These are phyloP conservation scores for Apiospora sp. DNA, from an alignment of 2,329 filamentous ascomycete species.

Conservation along the genomic window DNA sequence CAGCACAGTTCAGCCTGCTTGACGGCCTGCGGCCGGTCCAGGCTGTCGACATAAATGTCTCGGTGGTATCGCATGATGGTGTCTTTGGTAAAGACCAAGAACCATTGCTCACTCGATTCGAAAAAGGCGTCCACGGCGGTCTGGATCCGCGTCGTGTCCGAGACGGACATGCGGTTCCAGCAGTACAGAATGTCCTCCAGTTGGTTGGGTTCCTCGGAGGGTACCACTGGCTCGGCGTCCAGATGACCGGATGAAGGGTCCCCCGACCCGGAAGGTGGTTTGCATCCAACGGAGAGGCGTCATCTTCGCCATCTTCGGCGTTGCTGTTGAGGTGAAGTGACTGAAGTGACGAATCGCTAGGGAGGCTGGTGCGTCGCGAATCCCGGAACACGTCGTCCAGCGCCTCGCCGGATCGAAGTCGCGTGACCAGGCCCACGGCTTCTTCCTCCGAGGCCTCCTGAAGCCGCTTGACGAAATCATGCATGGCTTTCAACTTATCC, in stretches of 20 bases:
- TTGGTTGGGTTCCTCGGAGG: neutral
- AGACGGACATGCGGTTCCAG: neutral
- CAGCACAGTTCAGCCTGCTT: constrained; percentile 7
- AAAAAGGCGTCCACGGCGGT: neutral
- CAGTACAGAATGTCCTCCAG: neutral
- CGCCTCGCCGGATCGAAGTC: neutral
- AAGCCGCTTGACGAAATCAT: neutral
- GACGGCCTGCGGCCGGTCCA: neutral
- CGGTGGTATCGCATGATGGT: neutral
- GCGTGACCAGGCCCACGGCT: neutral
- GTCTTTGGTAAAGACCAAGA: neutral
- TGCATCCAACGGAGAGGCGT: neutral
- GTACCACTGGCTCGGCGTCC: neutral
- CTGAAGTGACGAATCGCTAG: neutral
- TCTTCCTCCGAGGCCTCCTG: neutral
- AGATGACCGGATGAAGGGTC: neutral
- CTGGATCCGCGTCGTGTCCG: neutral
- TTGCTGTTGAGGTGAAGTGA: neutral
- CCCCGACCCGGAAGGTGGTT: neutral
- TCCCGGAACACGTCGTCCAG: neutral
- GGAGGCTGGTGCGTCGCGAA: neutral
- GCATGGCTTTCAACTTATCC: neutral
- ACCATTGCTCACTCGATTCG: neutral
- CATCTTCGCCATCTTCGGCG: neutral
- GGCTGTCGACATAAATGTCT: neutral